Evolutionary conservation across 2,329 filamentous ascomycete species (phyloP), one percentile per base, ranked within the genome.

Genomic region (Colletotrichum salicis): DNA sequence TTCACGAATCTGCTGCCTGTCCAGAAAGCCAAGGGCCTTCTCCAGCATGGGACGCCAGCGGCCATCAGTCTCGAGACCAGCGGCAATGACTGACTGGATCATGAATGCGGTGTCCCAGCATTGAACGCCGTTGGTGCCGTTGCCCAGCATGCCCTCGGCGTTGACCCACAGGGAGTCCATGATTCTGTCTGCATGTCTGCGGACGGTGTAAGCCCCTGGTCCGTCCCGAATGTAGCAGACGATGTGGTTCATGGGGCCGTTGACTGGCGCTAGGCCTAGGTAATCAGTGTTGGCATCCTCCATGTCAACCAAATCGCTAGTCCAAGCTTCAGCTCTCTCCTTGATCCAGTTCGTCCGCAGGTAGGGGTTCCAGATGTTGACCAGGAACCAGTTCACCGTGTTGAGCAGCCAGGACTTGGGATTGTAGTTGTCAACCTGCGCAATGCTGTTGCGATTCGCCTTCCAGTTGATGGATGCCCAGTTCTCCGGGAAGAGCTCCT

Each of bases 61-160:
- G 13, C 91, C 86, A 59, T 97, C 90, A 35, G 91, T 84, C n/a
- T 93, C 91, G 31, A 98, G 88, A 0, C 93, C 94, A 7, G 94
- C 91, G 60, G 94, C 93, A 64, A 94, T 89, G 6, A 94, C 89
- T 1, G 94, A 92, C 80, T 97, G 95, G 41, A 98, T 94, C 22
- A 92, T 84, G 79, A 98, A 98, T 0, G 95, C 89, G 0, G 96
- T 99, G 79, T 99, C 96, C 96, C 96, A 99, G 74, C 91, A 93
- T 81, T 99, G 96, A 1, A 98, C 95, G n/a, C 96, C 96, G 76
- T 99, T 98, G 10, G 96, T 99, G 48, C 96, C 96, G 77, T 98
- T 98, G 82, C 92, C 92, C 59, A 98, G 87, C 94, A 99, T 94
- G 6, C 96, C 96, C 79, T 98, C 95, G 41, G 91, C 82, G 74